Evolutionary conservation across 352 stramenopile species (phyloP).

Genomic region (Saprolegnia parasitica): DNA sequence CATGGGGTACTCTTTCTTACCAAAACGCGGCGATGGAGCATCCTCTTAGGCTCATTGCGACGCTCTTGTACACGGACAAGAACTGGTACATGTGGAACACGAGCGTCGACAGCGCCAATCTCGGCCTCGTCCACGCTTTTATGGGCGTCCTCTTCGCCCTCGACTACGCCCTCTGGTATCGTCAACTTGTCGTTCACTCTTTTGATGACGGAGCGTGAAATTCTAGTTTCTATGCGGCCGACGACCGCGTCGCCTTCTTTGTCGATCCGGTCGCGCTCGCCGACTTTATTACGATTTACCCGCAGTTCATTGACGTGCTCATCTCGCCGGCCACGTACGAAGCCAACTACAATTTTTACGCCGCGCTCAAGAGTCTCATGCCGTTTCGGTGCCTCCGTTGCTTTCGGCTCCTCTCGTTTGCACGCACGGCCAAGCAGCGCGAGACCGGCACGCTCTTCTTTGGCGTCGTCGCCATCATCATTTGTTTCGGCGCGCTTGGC

Average conservation of each 20-base stretch:
- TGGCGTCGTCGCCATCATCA: conserved; percentile 55
- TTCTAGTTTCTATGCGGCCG: conserved; percentile 46
- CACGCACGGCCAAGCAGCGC: conserved; percentile 51
- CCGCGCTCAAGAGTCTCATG: conserved; percentile 60
- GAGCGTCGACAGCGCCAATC: background rate
- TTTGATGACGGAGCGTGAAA: background rate
- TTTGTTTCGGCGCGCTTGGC: conserved; percentile 51
- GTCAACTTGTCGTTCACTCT: background rate
- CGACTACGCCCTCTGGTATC: conserved; percentile 14
- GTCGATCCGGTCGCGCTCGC: conserved; percentile 56
- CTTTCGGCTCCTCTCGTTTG: conserved; percentile 54
- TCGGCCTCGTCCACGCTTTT: background rate
- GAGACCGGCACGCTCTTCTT: conserved; percentile 50
- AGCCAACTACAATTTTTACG: conserved; percentile 43
- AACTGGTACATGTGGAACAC: conserved; percentile 22
- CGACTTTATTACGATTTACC: conserved; percentile 46
- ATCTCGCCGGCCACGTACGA: conserved; percentile 28
- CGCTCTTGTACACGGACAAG: conserved; percentile 16
- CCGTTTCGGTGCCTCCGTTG: conserved; percentile 52
- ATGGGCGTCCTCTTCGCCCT: conserved; percentile 20
- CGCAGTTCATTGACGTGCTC: conserved; percentile 42
- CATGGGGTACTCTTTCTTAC: background rate
- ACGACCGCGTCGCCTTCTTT: conserved; percentile 52
- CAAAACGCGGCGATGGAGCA: background rate
- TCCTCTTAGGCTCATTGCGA: conserved; percentile 17